These are phyloP conservation scores for Detonula confervacea DNA, from an alignment of 352 stramenopile genomes.

Conservation along the genomic window DNA sequence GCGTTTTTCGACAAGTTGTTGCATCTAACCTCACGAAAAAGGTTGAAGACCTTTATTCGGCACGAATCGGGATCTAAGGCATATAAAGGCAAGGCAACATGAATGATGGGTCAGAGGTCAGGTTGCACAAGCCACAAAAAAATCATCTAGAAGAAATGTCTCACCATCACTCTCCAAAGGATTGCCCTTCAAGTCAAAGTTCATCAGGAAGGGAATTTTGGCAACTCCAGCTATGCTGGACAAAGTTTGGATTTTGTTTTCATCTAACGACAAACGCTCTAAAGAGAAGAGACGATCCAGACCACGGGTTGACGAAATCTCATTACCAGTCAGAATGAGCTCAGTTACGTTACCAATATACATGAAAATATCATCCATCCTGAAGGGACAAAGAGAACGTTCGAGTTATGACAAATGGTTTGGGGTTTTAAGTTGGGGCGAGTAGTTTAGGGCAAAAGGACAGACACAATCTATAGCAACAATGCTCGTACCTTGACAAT, in stretches of 20 bases:
- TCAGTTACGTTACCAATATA: constrained; percentile 74
- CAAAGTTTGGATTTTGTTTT: constrained; percentile 71
- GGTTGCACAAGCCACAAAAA: neutral
- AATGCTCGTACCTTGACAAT: constrained; percentile 40
- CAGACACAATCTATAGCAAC: neutral
- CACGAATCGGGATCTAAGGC: constrained; percentile 37
- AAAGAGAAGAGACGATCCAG: constrained; percentile 76
- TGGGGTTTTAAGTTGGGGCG: neutral
- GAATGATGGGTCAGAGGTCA: neutral
- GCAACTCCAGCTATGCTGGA: constrained; percentile 56
- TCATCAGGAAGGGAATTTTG: constrained; percentile 70
- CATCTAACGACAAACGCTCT: constrained; percentile 66
- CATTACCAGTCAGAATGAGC: constrained; percentile 74
- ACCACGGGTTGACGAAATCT: constrained; percentile 54
- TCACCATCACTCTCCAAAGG: constrained; percentile 51
- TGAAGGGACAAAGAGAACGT: too few species aligned
- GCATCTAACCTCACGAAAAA: constrained; percentile 58
- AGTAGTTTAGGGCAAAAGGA: constrained; percentile 1
- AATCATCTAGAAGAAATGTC: neutral
- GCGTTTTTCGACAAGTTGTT: constrained; percentile 46
- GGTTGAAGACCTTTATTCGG: constrained; percentile 60
- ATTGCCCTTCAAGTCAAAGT: constrained; percentile 71
- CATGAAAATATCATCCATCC: constrained; percentile 54
- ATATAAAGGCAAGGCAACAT: neutral
- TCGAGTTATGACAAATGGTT: too few species aligned